A percentile compares a stretch with the other conserved stretches of the same genome.
phyloP scores from a whole-genome alignment of 2,329 filamentous ascomycete species.

The Fusarium sp. region DNA sequence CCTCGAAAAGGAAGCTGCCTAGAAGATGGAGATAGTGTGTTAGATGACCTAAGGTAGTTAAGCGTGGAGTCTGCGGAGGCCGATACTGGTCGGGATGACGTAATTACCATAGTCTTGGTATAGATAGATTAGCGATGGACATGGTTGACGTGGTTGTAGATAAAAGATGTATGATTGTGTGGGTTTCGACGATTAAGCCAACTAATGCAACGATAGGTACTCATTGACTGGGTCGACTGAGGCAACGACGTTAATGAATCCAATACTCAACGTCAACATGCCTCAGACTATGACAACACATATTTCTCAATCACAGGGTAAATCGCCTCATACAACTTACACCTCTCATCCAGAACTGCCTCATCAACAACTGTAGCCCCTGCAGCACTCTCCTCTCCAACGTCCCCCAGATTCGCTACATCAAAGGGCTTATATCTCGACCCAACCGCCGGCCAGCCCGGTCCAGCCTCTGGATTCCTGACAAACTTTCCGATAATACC shows the following conservation, averaged over 20 bases:
- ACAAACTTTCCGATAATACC: conserved; percentile 46
- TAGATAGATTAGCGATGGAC: conserved; percentile 9
- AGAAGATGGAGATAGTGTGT: conserved; percentile 18
- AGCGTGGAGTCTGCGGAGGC: conserved; percentile 11
- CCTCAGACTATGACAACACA: conserved; percentile 1
- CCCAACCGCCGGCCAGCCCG: conserved; percentile 47
- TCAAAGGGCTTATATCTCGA: conserved; percentile 43
- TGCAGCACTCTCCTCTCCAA: conserved; percentile 12
- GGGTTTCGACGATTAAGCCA: too few relatives aligned
- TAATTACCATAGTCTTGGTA: conserved; percentile 5
- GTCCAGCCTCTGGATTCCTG: conserved; percentile 42
- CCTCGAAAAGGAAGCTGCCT: conserved; percentile 16
- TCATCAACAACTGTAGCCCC: conserved; percentile 39
- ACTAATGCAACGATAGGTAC: background rate
- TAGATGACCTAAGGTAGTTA: background rate
- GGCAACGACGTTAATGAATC: too few relatives aligned
- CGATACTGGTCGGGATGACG: conserved; percentile 27
- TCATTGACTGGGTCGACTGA: background rate
- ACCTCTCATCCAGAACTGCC: conserved; percentile 38
- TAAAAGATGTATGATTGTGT: too few relatives aligned
- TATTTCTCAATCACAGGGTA: conserved; percentile 36
- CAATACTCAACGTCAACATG: too few relatives aligned
- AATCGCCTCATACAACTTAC: conserved; percentile 36
- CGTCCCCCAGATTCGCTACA: conserved; percentile 42
- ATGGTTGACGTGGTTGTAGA: background rate